Conservation (phyloP, 352 stramenopile genomes). For the Phytophthora rubi region DNA sequence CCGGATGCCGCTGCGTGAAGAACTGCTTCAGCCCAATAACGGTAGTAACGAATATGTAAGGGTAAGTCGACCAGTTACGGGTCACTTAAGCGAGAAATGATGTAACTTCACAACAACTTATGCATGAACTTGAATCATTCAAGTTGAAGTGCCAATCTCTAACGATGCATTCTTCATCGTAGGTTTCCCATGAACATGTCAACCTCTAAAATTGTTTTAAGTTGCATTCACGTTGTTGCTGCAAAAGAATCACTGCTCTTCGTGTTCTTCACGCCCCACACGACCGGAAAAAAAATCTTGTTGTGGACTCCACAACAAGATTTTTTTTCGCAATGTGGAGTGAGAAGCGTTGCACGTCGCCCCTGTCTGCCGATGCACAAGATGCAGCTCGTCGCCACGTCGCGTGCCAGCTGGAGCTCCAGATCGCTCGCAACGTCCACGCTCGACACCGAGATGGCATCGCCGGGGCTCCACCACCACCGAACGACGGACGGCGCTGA, state of each 20-base stretch:
- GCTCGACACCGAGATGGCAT: conserved; percentile 6
- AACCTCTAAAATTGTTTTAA: no score
- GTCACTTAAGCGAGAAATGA: no score
- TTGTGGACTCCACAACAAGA: no score
- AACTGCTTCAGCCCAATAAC: neutral
- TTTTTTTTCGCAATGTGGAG: no score
- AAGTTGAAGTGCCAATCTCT: no score
- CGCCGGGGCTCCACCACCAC: neutral
- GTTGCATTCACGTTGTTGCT: no score
- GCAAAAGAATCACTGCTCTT: neutral
- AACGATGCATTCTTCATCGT: no score
- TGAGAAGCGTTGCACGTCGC: conserved; percentile 8
- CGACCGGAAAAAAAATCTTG: conserved; percentile 30
- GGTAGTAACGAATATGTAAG: no score
- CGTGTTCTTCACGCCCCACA: neutral
- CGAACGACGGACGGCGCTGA: neutral
- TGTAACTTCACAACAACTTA: no score
- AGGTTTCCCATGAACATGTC: no score
- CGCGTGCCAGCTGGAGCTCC: conserved; percentile 12
- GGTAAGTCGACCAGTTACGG: no score
- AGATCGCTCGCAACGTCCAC: neutral
- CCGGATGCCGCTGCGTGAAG: conserved; percentile 12
- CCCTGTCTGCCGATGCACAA: conserved; percentile 27
- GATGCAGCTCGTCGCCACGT: conserved; percentile 27
- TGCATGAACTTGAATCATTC: no score